These are phyloP conservation scores for Fonsecaea pugnacius DNA, from an alignment of 2,329 filamentous ascomycete genomes.

Conservation along the genomic window DNA sequence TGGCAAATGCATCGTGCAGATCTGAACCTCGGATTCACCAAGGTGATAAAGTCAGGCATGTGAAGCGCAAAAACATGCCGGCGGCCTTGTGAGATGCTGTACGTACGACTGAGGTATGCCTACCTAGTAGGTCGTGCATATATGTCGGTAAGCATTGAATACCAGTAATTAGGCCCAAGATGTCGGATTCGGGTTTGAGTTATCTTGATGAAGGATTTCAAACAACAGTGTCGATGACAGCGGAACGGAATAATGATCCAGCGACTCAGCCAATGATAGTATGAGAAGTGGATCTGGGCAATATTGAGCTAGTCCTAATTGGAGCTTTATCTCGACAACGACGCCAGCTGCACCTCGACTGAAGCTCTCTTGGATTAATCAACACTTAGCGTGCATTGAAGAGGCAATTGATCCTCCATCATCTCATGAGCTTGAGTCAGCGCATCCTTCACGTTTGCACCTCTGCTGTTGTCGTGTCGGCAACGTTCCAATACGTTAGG, in stretches of 20 bases:
- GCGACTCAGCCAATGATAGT: not conserved
- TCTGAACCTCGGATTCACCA: not conserved
- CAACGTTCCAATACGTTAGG: slow-evolving; percentile 25
- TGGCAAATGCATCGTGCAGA: not conserved
- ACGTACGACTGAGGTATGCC: not conserved
- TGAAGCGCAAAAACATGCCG: not conserved
- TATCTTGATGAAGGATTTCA: too few species aligned
- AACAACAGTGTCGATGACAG: not conserved
- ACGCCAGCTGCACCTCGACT: too few species aligned
- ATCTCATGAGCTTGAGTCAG: not conserved
- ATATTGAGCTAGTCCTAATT: not conserved
- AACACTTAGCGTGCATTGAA: not conserved
- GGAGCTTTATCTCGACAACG: not conserved
- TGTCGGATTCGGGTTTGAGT: too few species aligned
- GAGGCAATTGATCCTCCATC: not conserved
- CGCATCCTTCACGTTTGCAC: slow-evolving; percentile 20
- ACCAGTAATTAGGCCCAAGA: not conserved
- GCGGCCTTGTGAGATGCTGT: not conserved
- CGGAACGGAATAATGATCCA: slow-evolving; percentile 7
- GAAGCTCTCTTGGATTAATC: not conserved
- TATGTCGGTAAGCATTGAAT: not conserved
- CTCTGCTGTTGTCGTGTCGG: slow-evolving; percentile 22
- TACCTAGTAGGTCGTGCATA: not conserved
- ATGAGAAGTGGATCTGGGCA: not conserved
- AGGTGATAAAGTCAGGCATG: not conserved